phyloP scores from a whole-genome alignment of 1,139 yeast species.

The Suhomyces kunorum region DNA sequence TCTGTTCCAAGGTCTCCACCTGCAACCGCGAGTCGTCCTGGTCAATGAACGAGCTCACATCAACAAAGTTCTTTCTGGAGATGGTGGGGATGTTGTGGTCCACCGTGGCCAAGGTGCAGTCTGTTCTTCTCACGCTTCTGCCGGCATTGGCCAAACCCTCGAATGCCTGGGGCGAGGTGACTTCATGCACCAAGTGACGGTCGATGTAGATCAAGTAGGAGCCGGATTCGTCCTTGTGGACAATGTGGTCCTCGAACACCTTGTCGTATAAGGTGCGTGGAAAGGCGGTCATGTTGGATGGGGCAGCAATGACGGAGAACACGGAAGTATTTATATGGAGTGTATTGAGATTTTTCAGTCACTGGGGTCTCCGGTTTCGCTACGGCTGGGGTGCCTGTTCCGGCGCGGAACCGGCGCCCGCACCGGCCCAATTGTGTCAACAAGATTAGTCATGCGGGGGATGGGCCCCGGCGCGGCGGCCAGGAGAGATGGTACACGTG shows the following conservation, averaged over 20 bases:
- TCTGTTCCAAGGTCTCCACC: conserved; percentile 87
- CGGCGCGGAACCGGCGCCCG: conserved; percentile 15
- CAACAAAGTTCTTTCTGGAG: conserved; percentile 73
- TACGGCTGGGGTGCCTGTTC: conserved; percentile 15
- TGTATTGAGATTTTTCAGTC: conserved; percentile 6
- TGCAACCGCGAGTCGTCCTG: conserved; percentile 92
- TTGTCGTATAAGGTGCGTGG: conserved; percentile 86
- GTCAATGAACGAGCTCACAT: conserved; percentile 77
- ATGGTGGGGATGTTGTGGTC: conserved; percentile 97
- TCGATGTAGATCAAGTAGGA: conserved; percentile 87
- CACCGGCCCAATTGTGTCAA: conserved; percentile 6
- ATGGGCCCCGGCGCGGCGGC: background rate
- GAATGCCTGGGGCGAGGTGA: conserved; percentile 97
- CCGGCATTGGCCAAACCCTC: conserved; percentile 90
- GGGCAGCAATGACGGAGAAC: background rate
- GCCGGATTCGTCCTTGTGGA: conserved; percentile 84
- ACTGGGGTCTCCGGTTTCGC: no score
- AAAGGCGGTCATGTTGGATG: conserved; percentile 11
- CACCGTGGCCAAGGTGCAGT: conserved; percentile 95
- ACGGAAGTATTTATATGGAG: conserved; percentile 8
- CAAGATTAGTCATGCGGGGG: conserved; percentile 7
- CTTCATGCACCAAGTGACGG: conserved; percentile 96
- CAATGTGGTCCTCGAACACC: conserved; percentile 92
- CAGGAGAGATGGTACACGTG: background rate
- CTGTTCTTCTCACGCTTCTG: conserved; percentile 84